Conservation (phyloP, 1,284 basidiomycete genomes). For the Ganoderma multipileum region DNA sequence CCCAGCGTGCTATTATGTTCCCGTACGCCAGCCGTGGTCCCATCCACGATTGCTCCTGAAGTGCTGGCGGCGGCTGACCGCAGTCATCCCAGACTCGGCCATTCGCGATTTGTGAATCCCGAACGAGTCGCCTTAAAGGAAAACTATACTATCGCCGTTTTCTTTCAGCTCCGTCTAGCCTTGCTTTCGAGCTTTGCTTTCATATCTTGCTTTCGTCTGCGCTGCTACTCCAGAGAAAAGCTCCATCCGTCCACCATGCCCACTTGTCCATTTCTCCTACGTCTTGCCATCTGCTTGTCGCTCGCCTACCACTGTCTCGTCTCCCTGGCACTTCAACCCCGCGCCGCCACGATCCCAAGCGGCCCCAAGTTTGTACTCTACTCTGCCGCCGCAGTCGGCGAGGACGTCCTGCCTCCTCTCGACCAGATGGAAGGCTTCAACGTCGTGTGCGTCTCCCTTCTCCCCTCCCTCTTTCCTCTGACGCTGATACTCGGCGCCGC, state of each 20-base stretch:
- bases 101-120: background rate
- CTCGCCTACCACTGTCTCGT: background rate
- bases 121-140: background rate
- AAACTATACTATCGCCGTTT: background rate
- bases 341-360: background rate
- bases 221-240: background rate
- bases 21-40: background rate
- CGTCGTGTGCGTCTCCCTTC: slow-evolving; percentile 47
- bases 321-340: background rate
- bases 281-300: background rate
- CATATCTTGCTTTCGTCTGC: background rate
- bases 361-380: slow-evolving; percentile 25
- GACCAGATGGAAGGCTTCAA: slow-evolving; percentile 48
- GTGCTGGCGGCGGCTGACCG: background rate
- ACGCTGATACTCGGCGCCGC: background rate
- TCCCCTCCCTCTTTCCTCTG: background rate
- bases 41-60: background rate
- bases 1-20: background rate
- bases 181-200: background rate
- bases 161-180: background rate
- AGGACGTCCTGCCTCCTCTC: slow-evolving; percentile 18
- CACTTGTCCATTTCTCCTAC: background rate
- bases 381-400: slow-evolving; percentile 14
- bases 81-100: background rate
- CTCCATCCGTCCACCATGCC: background rate